Base-by-base conservation (phyloP, 129 eudicot species). In the Centella asiatica region DNA sequence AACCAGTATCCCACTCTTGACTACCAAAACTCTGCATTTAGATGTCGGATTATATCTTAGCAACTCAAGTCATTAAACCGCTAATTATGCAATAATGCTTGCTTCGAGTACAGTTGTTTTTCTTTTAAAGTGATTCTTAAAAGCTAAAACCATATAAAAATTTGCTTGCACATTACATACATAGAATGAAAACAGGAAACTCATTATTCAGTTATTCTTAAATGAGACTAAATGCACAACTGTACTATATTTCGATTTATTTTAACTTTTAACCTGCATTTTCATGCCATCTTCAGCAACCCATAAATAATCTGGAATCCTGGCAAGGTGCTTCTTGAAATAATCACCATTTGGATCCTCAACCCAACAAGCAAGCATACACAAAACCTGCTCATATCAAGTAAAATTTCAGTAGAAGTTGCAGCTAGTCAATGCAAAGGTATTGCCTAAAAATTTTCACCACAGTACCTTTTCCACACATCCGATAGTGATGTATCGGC, bases 261-360 rank as follows among this genome's bases (percentile, higher is more conserved):
- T n/a, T n/a, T n/a, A n/a, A n/a, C n/a, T 47, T 47, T 25, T 47
- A n/a, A 19, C 52, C 52, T 77, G 74, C 62, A 51, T 51, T 6
- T 72, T 76, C 85, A 76, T 76, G 12, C 85, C 78, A 62, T 80
- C 85, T 54, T 80, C 85, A 5, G 81, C 76, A 13, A 80, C 53
- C 85, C 85, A 80, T 4, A 79, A 12, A 22, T 60, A 70, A 32
- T 75, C 81, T 0, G 71, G 77, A 36, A 79, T 58, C 25, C 85
- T 63, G 0, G 76, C 78, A 9, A 80, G 73, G 47, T 80, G 86
- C 8, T 65, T 57, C 70, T 76, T 76, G 70, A 72, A 80, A 40
- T 66, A 59, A 9, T 72, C 78, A 0, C 73, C 66, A 50, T 72
- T 64, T 0, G 81, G 86, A 72, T 76, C 86, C 42, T 80, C 82